Evolutionary conservation across 2,329 filamentous ascomycete genomes (phyloP), one percentile per base, ranked within the genome.

Genomic region (Fusarium sp.): DNA sequence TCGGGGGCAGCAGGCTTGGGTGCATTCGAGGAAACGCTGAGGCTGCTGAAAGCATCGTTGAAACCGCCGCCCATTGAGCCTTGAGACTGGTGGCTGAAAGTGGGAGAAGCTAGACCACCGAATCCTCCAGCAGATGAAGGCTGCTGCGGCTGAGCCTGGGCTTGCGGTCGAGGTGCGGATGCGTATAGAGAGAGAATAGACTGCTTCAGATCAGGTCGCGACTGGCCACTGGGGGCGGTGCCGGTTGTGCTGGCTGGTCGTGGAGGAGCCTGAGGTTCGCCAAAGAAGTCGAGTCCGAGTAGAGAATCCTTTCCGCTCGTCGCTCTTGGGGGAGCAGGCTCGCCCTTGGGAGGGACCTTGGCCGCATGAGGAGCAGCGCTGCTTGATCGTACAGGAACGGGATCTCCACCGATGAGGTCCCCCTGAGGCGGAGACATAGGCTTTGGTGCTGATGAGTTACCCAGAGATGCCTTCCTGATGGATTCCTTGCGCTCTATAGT

Each of bases 141-240:
- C 45, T 81, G 79, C 27, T 85, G 81, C 7, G 79, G 81, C 23
- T 85, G 81, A 12, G 79, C 81, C 58, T 81, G 83, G 27, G 88
- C 84, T 73, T 92, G 91, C n/a, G 93, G 89, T 76, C 93, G 92
- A 3, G 94, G 92, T 7, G 89, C 89, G 10, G 93, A 92, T 13
- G 94, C 93, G 78, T 99, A 99, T 18, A 99, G 87, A 10, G 96
- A 99, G 50, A 99, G 83, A 65, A 99, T 99, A 4, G 95, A 98
- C 80, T 98, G 95, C 82, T 99, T 99, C 64, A 99, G 84, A 78
- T 99, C 96, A 4, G 95, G 94, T 66, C 96, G 87, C 47, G 94
- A 97, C 73, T 92, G 90, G 14, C 87, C 86, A 20, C 84, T 84
- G 5, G 86, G 78, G 7, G 86, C 82, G 14, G 90, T 87, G 20